These are phyloP conservation scores for Senecio squalidus DNA, from an alignment of 140 eudicot genomes.

Conservation along the genomic window DNA sequence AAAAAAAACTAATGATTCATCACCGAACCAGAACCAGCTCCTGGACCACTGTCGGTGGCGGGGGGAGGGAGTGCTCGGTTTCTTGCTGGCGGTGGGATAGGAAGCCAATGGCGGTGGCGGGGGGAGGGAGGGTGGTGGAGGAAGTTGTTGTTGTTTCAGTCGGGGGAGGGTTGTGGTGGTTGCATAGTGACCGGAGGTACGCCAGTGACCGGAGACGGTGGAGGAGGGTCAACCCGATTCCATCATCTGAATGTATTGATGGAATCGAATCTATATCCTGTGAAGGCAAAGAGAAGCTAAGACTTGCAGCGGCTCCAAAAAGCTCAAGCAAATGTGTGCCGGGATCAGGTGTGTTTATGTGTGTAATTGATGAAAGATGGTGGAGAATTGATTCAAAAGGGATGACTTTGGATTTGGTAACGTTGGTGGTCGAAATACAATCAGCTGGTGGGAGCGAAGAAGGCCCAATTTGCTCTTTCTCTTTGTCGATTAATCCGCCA, in stretches of 20 bases:
- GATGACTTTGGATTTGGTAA: slow-evolving; percentile 45
- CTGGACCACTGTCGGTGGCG: slow-evolving; percentile 36
- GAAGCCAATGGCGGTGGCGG: slow-evolving; percentile 54
- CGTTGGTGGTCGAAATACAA: slow-evolving; percentile 2
- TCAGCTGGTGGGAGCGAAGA: slow-evolving; percentile 14
- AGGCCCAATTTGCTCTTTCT: slow-evolving; percentile 86
- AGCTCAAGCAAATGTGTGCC: slow-evolving; percentile 62
- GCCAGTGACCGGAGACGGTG: slow-evolving; percentile 32
- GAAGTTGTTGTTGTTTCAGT: slow-evolving; percentile 21
- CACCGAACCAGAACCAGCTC: slow-evolving; percentile 47
- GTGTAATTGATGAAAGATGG: slow-evolving; percentile 47
- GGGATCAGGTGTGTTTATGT: slow-evolving; percentile 42
- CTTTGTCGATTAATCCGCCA: slow-evolving; percentile 91
- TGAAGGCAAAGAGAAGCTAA: slow-evolving; percentile 38
- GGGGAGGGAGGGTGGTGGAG: slow-evolving; percentile 45
- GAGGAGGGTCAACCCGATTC: slow-evolving; percentile 66
- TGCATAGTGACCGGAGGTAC: slow-evolving; percentile 17
- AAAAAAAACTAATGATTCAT: slow-evolving; percentile 25
- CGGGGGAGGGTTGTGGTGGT: slow-evolving; percentile 48
- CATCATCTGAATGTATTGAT: slow-evolving; percentile 45
- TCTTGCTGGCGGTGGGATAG: slow-evolving; percentile 35
- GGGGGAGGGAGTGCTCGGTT: slow-evolving; percentile 53
- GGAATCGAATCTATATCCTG: slow-evolving; percentile 20
- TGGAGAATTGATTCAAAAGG: slow-evolving; percentile 44
- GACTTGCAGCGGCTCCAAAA: slow-evolving; percentile 64